Conservation (phyloP, 1,139 yeast species). For the Blastobotrys elegans region DNA sequence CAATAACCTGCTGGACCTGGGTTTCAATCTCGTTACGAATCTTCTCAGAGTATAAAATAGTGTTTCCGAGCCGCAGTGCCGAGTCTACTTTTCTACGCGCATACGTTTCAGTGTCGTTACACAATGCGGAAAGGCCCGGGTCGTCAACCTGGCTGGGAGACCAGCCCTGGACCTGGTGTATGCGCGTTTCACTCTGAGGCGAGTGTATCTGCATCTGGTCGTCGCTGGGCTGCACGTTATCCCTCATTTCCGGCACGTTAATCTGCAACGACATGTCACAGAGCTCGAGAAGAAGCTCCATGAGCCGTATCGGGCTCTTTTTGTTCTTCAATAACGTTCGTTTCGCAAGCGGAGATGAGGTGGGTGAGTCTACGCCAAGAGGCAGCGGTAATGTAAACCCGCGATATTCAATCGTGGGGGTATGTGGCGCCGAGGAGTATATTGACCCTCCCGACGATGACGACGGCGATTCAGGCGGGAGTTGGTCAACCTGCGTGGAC, state of each 20-base stretch:
- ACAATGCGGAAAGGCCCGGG: conserved; percentile 55
- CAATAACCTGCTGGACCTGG: conserved; percentile 61
- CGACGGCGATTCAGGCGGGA: conserved; percentile 15
- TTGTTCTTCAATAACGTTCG: conserved; percentile 14
- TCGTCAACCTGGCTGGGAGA: conserved; percentile 53
- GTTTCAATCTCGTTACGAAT: conserved; percentile 78
- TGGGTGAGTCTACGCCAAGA: no score
- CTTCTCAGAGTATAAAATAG: conserved; percentile 72
- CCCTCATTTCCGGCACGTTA: conserved; percentile 46
- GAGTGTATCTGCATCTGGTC: conserved; percentile 38
- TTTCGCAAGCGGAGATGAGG: conserved; percentile 15
- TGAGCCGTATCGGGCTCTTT: conserved; percentile 59
- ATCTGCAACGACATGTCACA: conserved; percentile 74
- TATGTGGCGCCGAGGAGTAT: conserved; percentile 13
- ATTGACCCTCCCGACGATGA: conserved; percentile 12
- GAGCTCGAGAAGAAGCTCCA: conserved; percentile 58
- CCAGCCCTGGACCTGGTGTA: conserved; percentile 52
- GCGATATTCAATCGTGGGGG: conserved; percentile 46
- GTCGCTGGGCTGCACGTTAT: conserved; percentile 21
- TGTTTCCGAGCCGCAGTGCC: conserved; percentile 69
- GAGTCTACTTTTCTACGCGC: conserved; percentile 68
- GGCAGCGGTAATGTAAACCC: conserved; percentile 49
- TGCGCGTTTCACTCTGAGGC: conserved; percentile 66
- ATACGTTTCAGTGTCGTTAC: conserved; percentile 62
- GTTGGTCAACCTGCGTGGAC: conserved; percentile 3